phyloP scores from a whole-genome alignment of 805 yeast genomes.

The Yamadazyma laniorum region DNA sequence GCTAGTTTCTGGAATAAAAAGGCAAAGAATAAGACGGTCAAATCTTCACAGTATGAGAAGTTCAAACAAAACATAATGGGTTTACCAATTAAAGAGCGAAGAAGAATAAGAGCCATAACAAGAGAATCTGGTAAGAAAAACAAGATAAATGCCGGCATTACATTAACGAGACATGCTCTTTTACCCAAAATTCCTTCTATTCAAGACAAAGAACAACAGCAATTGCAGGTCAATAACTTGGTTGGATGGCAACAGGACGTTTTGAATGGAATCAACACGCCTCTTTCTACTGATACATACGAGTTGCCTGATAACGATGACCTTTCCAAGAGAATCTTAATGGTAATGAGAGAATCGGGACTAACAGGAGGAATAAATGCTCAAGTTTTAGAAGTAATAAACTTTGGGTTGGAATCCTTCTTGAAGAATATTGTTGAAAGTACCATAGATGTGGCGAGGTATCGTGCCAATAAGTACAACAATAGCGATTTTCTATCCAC shows the following conservation, averaged over 20 bases:
- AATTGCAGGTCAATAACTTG: conserved; percentile 48
- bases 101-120: conserved; percentile 78
- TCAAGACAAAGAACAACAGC: conserved; percentile 47
- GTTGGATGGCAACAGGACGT: conserved; percentile 92
- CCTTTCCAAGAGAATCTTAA: conserved; percentile 66
- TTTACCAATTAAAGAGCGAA: conserved; percentile 78
- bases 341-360: conserved; percentile 88
- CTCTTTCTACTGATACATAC: conserved; percentile 70
- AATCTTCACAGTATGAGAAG: conserved; percentile 71
- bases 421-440: conserved; percentile 71
- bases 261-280: conserved; percentile 77
- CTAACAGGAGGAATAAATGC: conserved; percentile 75
- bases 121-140: conserved; percentile 80
- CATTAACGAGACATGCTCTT: conserved; percentile 68
- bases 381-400: conserved; percentile 73
- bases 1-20: conserved; percentile 48
- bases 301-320: conserved; percentile 80
- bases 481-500: conserved; percentile 33
- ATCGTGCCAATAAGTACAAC: conserved; percentile 49
- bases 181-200: conserved; percentile 84
- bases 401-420: conserved; percentile 80
- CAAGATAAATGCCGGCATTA: conserved; percentile 64
- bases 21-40: conserved; percentile 48
- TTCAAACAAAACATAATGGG: conserved; percentile 85
- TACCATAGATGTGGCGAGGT: conserved; percentile 68